Evolutionary conservation across 2,329 filamentous ascomycete species (phyloP).

Genomic region (Verticillium klebahnii): DNA sequence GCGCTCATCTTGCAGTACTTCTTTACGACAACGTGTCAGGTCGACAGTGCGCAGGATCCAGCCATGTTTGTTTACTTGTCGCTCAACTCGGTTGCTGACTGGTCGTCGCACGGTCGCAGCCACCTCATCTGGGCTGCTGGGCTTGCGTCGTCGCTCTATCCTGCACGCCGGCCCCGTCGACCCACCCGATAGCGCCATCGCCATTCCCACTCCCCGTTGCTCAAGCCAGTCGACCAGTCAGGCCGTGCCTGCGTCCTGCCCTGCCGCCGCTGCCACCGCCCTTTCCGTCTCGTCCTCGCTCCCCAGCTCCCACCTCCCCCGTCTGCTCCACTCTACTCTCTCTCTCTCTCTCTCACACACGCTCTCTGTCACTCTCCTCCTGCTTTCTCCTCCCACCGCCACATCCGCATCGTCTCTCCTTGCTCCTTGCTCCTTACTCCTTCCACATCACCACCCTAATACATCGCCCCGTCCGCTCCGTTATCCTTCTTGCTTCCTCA

Average conservation of each 20-base stretch:
- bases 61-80: not conserved
- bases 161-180: conserved; percentile 3
- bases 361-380: conserved; percentile 26
- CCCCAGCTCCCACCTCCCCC: conserved; percentile 19
- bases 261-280: not conserved
- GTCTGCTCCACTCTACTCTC: conserved; percentile 19
- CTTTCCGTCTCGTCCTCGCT: not conserved
- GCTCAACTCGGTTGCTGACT: not conserved
- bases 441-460: conserved; percentile 1
- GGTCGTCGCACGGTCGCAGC: not conserved
- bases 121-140: not conserved
- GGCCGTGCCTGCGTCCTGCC: not conserved
- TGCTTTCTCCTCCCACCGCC: conserved; percentile 10
- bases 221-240: conserved; percentile 6
- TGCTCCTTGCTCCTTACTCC: conserved; percentile 8
- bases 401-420: conserved; percentile 17
- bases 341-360: conserved; percentile 26
- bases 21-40: not conserved
- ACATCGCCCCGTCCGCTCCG: conserved; percentile 10
- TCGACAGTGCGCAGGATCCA: not conserved
- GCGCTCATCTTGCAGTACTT: not conserved
- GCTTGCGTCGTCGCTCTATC: conserved; percentile 1
- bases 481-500: conserved; percentile 12
- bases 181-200: conserved; percentile 6
- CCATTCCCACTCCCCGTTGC: conserved; percentile 7